These are phyloP conservation scores for Pseudoscleropodium purum DNA, from an alignment of 225 moss, liverwort and hornwort species.

Conservation along the genomic window DNA sequence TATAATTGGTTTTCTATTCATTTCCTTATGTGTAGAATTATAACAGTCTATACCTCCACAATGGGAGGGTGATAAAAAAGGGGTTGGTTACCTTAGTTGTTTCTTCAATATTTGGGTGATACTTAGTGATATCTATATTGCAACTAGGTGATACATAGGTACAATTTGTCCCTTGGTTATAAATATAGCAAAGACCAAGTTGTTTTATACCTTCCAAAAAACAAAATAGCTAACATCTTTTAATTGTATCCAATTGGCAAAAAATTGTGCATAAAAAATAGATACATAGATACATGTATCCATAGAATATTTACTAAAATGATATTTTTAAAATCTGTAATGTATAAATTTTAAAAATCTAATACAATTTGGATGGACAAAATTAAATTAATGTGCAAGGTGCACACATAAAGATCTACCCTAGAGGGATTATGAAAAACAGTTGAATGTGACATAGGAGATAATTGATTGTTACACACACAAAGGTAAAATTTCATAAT, in stretches of 20 bases:
- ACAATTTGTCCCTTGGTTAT: neutral
- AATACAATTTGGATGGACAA: neutral
- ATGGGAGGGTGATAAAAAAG: no score
- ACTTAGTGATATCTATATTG: neutral
- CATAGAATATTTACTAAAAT: no score
- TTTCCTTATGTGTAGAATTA: no score
- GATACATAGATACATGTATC: accelerated
- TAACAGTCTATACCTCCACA: no score
- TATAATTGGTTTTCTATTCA: no score
- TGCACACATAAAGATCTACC: no score
- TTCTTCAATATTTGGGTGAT: neutral
- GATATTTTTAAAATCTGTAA: neutral
- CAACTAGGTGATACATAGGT: neutral
- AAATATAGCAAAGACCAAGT: accelerated
- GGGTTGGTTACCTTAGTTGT: no score
- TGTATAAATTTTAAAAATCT: neutral
- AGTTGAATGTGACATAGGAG: accelerated
- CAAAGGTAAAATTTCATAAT: neutral
- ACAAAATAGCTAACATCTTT: neutral
- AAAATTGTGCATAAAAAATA: no score
- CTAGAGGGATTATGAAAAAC: neutral
- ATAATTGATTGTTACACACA: no score
- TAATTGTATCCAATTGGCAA: neutral
- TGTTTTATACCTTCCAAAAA: accelerated
- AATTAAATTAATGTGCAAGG: neutral